Evolutionary conservation across 352 stramenopile genomes (phyloP).

Genomic region (Globisporangium paroecandrum): DNA sequence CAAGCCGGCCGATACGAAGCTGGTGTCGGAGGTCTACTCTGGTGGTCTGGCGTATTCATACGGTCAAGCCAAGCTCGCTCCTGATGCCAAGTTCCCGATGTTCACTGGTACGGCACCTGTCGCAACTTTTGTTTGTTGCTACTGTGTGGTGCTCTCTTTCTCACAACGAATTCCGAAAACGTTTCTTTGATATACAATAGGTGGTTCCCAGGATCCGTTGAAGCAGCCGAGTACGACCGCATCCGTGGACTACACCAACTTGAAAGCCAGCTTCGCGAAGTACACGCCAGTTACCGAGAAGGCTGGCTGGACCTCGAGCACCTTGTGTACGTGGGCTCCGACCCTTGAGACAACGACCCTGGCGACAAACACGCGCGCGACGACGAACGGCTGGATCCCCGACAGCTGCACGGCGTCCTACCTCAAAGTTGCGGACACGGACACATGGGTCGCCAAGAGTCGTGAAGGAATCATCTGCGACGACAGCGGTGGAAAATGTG

Average conservation of each 20-base stretch:
- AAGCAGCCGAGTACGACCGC: conserved; percentile 56
- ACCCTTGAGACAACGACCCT: conserved; percentile 52
- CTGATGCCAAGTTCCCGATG: conserved; percentile 74
- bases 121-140: background rate
- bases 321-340: conserved; percentile 65
- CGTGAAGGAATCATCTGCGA: conserved; percentile 73
- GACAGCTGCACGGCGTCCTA: conserved; percentile 44
- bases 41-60: conserved; percentile 84
- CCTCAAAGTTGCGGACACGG: conserved; percentile 54
- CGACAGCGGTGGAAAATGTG: conserved; percentile 55
- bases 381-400: conserved; percentile 59
- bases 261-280: conserved; percentile 68
- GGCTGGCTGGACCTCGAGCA: conserved; percentile 51
- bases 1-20: conserved; percentile 53
- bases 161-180: conserved; percentile 2
- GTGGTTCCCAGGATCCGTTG: conserved; percentile 51
- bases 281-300: conserved; percentile 38
- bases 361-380: conserved; percentile 52
- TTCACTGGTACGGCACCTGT: conserved; percentile 51
- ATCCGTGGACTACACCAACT: conserved; percentile 65
- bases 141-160: background rate
- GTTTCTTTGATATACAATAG: background rate
- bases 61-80: conserved; percentile 72
- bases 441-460: conserved; percentile 71
- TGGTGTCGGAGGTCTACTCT: conserved; percentile 79